These are phyloP conservation scores for Gloeopeniophorella convolvens DNA, from an alignment of 768 basidiomycete species.

Conservation along the genomic window DNA sequence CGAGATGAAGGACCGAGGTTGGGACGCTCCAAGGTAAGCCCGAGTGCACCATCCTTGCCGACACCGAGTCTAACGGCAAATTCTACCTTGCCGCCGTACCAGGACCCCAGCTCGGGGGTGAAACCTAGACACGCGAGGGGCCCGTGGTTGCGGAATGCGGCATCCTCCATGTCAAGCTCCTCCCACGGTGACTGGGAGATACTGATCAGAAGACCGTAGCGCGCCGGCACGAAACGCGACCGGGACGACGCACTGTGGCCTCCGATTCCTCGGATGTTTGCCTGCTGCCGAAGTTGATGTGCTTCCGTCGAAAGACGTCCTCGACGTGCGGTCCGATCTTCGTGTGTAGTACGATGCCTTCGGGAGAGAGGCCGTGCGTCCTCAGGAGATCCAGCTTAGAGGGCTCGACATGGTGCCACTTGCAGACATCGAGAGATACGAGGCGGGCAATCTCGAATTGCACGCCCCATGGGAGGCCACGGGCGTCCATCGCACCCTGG, in stretches of 20 bases:
- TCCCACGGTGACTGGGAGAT: conserved; percentile 49
- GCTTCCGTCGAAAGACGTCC: not conserved
- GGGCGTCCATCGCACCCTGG: conserved; percentile 11
- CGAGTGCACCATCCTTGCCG: conserved; percentile 23
- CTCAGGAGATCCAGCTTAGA: conserved; percentile 28
- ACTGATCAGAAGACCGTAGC: conserved; percentile 8
- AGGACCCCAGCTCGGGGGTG: conserved; percentile 30
- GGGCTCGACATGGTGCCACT: conserved; percentile 27
- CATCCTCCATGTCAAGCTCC: conserved; percentile 54
- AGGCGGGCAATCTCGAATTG: conserved; percentile 50
- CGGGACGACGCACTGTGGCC: conserved; percentile 12
- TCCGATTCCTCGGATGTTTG: not conserved
- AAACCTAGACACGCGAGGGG: conserved; percentile 37
- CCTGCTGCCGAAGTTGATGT: not conserved
- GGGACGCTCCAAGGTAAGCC: conserved; percentile 41
- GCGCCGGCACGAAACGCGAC: conserved; percentile 3
- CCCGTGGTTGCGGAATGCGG: conserved; percentile 28
- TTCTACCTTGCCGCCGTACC: conserved; percentile 58
- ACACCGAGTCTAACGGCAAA: conserved; percentile 39
- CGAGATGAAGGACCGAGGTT: conserved; percentile 49
- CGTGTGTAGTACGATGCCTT: not conserved
- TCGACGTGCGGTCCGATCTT: not conserved
- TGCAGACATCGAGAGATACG: conserved; percentile 27
- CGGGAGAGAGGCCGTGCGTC: not conserved
- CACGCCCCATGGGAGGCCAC: conserved; percentile 31